Evolutionary conservation across 768 basidiomycete species (phyloP).

Genomic region (Mycena polygramma): DNA sequence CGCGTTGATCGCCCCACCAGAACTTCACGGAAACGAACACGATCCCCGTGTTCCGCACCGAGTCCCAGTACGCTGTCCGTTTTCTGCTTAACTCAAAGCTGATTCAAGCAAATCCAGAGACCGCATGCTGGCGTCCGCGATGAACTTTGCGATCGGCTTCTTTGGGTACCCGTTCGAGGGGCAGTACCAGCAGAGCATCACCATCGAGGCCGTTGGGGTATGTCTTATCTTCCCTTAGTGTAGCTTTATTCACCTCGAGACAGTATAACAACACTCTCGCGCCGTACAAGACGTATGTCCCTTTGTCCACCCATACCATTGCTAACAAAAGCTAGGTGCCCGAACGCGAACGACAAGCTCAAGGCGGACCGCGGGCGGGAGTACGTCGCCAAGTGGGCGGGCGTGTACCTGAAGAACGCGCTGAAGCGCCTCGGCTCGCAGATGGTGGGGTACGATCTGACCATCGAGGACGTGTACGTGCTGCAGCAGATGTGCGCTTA

Average conservation of each 20-base stretch:
- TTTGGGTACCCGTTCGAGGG: slow-evolving; percentile 80
- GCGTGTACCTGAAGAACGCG: slow-evolving; percentile 79
- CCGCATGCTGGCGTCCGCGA: slow-evolving; percentile 76
- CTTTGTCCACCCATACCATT: too few species aligned
- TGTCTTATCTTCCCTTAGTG: slow-evolving; percentile 38
- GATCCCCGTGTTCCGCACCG: slow-evolving; percentile 84
- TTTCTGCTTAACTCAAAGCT: too few species aligned
- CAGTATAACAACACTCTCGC: slow-evolving; percentile 89
- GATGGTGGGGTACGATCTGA: slow-evolving; percentile 72
- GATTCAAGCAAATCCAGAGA: slow-evolving; percentile 58
- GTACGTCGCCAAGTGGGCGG: slow-evolving; percentile 76
- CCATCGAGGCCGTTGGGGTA: slow-evolving; percentile 74
- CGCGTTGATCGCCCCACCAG: slow-evolving; percentile 44
- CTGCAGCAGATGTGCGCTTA: slow-evolving; percentile 85
- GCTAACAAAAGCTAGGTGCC: slow-evolving; percentile 57
- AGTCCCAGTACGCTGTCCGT: slow-evolving; percentile 78
- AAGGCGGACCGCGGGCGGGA: slow-evolving; percentile 70
- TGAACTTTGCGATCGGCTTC: slow-evolving; percentile 81
- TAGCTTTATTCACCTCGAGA: not conserved
- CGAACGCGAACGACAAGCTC: slow-evolving; percentile 62
- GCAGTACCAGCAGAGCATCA: slow-evolving; percentile 83
- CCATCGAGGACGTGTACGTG: slow-evolving; percentile 76
- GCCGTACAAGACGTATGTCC: slow-evolving; percentile 79
- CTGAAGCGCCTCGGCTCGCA: slow-evolving; percentile 68
- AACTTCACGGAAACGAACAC: slow-evolving; percentile 72